Percentiles rank a stretch among this genome's conserved stretches.
These are phyloP conservation scores for Beauveria sp. DNA, from an alignment of 2,329 filamentous ascomycete species.

Conservation along the genomic window DNA sequence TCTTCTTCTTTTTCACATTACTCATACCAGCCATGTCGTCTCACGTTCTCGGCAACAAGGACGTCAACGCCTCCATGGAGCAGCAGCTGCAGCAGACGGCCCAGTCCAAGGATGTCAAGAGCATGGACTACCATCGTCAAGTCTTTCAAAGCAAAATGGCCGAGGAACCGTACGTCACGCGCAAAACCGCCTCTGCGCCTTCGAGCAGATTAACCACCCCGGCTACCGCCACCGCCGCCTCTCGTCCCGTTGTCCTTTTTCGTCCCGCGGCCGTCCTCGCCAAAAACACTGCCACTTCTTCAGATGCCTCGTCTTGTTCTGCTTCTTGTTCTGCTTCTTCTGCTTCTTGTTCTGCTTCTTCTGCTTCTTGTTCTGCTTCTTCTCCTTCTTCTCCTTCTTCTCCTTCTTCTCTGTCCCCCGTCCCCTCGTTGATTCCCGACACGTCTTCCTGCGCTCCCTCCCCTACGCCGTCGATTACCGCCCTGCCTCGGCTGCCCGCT, in stretches of 20 bases:
- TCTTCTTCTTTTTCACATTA: conserved; percentile 19
- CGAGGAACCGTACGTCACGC: conserved; percentile 51
- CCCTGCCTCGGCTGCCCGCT: conserved; percentile 6
- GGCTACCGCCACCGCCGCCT: not conserved
- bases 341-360: not conserved
- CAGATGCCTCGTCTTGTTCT: conserved; percentile 10
- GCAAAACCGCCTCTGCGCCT: not conserved
- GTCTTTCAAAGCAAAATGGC: conserved; percentile 66
- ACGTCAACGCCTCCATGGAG: conserved; percentile 51
- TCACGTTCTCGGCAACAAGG: conserved; percentile 57
- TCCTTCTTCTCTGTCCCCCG: not conserved
- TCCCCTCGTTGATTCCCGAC: not conserved
- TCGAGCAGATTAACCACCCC: not conserved
- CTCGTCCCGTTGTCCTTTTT: not conserved
- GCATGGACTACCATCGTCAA: conserved; percentile 72
- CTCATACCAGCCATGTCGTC: conserved; percentile 42
- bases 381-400: not conserved
- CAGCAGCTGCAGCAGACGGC: conserved; percentile 19
- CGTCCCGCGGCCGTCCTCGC: not conserved
- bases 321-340: not conserved
- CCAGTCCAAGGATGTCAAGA: conserved; percentile 46
- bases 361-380: not conserved
- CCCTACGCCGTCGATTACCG: conserved; percentile 6
- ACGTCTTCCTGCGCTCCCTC: conserved; percentile 13
- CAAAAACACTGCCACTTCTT: conserved; percentile 2